Evolutionary conservation across 805 yeast genomes (phyloP), one percentile per base, ranked within the genome.

Genomic region (Saturnispora saitoi): DNA sequence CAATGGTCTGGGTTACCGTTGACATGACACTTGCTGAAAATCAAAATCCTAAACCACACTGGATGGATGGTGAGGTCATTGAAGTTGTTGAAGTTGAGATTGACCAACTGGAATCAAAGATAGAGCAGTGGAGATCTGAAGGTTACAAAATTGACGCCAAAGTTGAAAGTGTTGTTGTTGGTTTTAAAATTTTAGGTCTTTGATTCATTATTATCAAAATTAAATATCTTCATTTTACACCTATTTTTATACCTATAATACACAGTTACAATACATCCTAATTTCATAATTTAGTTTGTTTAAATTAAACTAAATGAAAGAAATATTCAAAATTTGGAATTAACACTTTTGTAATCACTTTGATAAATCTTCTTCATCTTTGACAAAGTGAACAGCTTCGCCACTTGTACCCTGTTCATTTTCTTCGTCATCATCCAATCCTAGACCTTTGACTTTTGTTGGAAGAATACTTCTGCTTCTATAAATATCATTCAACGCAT

Each of bases 1-100:
- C 81, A 22, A 67, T 91, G 50, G 93, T 91, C 2, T 81, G 82
- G 28, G 86, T 87, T 12, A 77, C 81, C 47, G 78, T 91, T 17
- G 98, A 91, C 59, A 66, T 86, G 67, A 57, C 68, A 2, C 80
- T 78, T 48, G 75, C 74, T 17, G 77, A 81, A 51, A 93, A 91
- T 64, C 56, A 65, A 51, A 69, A 80, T 52, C 97, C 96, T 1
- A 61, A 69, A 49, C 78, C 95, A 2, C 73, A 84, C 53, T 70
- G 93, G 53, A 97, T 93, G 67, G 96, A 88, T 6, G 84, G 81
- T 52, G 99, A 91, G 68, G 91, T 85, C 62, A 93, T 91, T 45
- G 97, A 89, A 58, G 81, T 87, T n/a, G 86, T 91, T 61, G 71
- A 79, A 1, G 78, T 84, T 39, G 88, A 90, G 12, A 64, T 89